Percentiles rank a stretch among this genome's conserved stretches.
These are phyloP conservation scores for Eimeria praecox DNA, from an alignment of 169 alveolate genomes.

Conservation along the genomic window DNA sequence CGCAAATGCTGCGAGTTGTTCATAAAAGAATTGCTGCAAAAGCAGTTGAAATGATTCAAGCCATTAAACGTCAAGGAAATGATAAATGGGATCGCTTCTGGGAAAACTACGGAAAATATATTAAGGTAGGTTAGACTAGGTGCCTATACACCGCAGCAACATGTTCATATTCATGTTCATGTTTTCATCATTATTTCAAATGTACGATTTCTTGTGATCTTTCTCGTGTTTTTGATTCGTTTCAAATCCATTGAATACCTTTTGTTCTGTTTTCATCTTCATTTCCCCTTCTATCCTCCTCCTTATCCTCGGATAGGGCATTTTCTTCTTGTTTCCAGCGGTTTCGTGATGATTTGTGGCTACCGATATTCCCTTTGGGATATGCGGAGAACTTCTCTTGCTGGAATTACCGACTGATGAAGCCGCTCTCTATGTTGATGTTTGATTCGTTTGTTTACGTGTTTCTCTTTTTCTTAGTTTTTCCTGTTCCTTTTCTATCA, in stretches of 20 bases:
- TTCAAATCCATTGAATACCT: background rate
- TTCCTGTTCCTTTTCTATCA: too few relatives aligned
- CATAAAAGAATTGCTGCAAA: slow-evolving; percentile 99
- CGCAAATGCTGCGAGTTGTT: slow-evolving; percentile 99
- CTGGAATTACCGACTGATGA: slow-evolving; percentile 83
- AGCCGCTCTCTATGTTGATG: slow-evolving; percentile 1
- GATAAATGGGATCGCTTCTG: too few relatives aligned
- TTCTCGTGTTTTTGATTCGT: slow-evolving; percentile 81
- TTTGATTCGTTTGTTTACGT: background rate
- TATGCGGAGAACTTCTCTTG: slow-evolving; percentile 13
- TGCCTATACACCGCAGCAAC: background rate
- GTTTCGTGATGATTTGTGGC: background rate
- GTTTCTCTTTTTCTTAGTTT: too few relatives aligned
- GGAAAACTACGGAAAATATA: slow-evolving; percentile 86
- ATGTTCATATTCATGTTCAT: background rate
- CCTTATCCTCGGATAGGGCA: background rate
- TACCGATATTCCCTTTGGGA: background rate
- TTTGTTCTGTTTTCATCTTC: background rate
- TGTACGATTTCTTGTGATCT: background rate
- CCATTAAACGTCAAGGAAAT: too few relatives aligned
- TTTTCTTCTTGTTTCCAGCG: background rate
- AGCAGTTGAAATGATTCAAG: slow-evolving; percentile 98
- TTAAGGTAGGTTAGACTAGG: slow-evolving; percentile 52
- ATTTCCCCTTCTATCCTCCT: background rate
- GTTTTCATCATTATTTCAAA: background rate